Conservation (phyloP, 2,329 filamentous ascomycete species). For the Gyromitra esculenta region DNA sequence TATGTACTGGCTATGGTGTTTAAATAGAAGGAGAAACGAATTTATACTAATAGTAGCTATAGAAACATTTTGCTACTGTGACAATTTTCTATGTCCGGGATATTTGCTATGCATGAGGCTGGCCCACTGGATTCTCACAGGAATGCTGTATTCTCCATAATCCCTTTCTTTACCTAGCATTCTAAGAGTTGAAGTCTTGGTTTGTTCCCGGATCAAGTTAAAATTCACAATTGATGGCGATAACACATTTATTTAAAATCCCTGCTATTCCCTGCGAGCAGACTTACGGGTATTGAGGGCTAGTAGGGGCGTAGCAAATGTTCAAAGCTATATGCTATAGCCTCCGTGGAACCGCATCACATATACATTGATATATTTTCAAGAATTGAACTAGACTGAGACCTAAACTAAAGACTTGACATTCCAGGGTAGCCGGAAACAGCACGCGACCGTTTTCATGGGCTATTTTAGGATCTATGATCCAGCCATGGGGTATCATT, state of each 20-base stretch:
- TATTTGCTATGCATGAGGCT: no score
- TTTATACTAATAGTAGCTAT: no score
- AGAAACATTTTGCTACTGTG: no score
- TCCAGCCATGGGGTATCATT: neutral
- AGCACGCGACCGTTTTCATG: slow-evolving; percentile 5
- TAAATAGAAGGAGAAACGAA: no score
- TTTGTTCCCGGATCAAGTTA: no score
- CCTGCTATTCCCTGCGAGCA: neutral
- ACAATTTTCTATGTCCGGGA: no score
- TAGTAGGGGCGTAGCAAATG: neutral
- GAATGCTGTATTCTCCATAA: no score
- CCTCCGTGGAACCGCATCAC: neutral
- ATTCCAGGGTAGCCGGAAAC: slow-evolving; percentile 22
- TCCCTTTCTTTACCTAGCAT: no score
- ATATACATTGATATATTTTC: neutral
- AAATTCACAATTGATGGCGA: no score
- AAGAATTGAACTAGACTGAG: neutral
- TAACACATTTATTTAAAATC: neutral
- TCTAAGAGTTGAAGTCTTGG: no score
- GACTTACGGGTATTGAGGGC: neutral
- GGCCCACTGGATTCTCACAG: no score
- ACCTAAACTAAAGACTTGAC: neutral
- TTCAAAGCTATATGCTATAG: neutral
- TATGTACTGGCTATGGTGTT: neutral
- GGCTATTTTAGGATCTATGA: neutral